These are phyloP conservation scores for Amborella trichopoda DNA, from an alignment of 164 flowering plant species.

Conservation along the genomic window DNA sequence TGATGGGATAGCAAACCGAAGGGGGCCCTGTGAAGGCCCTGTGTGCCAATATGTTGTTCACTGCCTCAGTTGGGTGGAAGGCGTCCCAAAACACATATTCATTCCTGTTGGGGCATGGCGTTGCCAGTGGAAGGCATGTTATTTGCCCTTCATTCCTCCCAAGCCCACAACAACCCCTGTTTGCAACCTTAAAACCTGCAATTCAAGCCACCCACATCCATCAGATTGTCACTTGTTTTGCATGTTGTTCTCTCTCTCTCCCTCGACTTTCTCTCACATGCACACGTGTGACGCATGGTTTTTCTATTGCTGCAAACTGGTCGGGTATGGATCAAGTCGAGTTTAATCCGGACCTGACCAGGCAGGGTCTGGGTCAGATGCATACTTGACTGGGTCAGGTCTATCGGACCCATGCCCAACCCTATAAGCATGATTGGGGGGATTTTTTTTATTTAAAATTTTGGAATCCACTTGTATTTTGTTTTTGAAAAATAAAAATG, in stretches of 20 bases:
- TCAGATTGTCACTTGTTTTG: not conserved
- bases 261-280: too few relatives aligned
- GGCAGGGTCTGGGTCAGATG: too few relatives aligned
- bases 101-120: constrained; percentile 47
- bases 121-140: constrained; percentile 37
- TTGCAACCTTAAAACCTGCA: constrained; percentile 42
- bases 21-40: constrained; percentile 46
- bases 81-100: constrained; percentile 71
- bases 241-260: not conserved
- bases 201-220: not conserved
- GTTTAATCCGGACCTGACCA: too few relatives aligned
- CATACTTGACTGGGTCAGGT: too few relatives aligned
- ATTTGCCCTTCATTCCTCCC: constrained; percentile 44
- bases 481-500: too few relatives aligned
- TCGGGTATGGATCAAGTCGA: too few relatives aligned
- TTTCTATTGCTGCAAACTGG: too few relatives aligned
- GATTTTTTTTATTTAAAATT: too few relatives aligned
- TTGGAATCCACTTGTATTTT: too few relatives aligned
- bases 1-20: constrained; percentile 45
- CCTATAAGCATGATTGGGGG: too few relatives aligned
- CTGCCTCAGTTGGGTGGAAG: constrained; percentile 57
- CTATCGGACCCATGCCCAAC: too few relatives aligned
- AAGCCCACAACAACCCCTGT: constrained; percentile 53
- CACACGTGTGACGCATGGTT: too few relatives aligned
- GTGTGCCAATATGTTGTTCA: constrained; percentile 33